Evolutionary conservation across 2,329 filamentous ascomycete genomes (phyloP), one percentile per base, ranked within the genome.

Genomic region (Sordariomycetes sp.): DNA sequence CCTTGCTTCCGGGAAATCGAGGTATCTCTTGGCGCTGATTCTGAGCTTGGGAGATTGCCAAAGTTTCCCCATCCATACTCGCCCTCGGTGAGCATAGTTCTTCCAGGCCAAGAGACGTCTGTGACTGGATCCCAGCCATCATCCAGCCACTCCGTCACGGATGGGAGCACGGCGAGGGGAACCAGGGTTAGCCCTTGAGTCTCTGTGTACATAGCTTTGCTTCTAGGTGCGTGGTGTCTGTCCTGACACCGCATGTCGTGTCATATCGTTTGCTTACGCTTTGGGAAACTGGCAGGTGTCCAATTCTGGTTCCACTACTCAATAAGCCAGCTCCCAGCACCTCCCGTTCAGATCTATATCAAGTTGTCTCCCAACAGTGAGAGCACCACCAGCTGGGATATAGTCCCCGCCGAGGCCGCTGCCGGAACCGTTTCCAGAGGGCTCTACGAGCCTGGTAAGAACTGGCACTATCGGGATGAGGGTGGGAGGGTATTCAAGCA

Each of bases 141-240:
- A 34, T 52, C n/a, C 17, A 12, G 1, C 55, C 45, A 52, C 13
- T 22, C 13, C 2, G 10, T n/a, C 28, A 52, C 39, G 63, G 8
- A 58, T 10, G n/a, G 42, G 61, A 64, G 12, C 62, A 64, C 58
- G 59, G 65, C 51, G 7, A 55, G 51, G 20, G 65, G 56, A 73
- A 70, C 60, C 58, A 61, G 24, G 68, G 72, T 15, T 7, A 24
- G 24, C 22, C 72, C 79, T 1, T 71, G 65, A 3, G 68, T 76
- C 24, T 79, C 80, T 1, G 78, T 82, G 36, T 83, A 83, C 61
- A 72, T 83, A 13, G 78, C 80, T 2, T 81, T 79, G 0, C 63
- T 72, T 3, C 72, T 78, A 65, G 78, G 79, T 80, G 64, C 58
- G 66, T 61, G 8, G 52, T 17, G 25, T 39, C 6, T 13, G 10